Base-by-base conservation (phyloP, 2,329 filamentous ascomycete species). In the Scedosporium apiospermum region DNA sequence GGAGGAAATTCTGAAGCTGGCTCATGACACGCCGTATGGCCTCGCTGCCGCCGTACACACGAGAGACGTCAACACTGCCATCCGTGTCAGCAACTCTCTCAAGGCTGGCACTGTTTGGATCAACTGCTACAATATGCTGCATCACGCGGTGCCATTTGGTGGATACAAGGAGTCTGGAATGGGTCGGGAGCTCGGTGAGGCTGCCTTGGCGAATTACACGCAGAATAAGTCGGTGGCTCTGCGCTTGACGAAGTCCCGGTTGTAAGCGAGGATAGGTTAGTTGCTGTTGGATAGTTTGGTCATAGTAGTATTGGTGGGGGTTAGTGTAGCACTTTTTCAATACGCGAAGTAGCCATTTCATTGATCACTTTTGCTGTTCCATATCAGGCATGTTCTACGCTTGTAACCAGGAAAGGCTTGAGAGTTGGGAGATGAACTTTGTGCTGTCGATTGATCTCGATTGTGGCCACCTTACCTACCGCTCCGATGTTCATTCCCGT, bases 21-120 rank as follows among this genome's bases (percentile, higher is more conserved):
- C 84, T 67, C 95, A 96, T 81, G 80, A 86, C 77, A 88, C 85
- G 71, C 85, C 77, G 67, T 96, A 93, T 78, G 91, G 91, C 71
- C 85, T 96, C 53, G 91, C 91, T 64, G 88, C 91, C 62, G 91
- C 89, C 66, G 82, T 96, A 57, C 90, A 95, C 83, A 96, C 91
- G 70, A 87, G 77, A 68, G 86, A 92, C 77, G 80, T 96, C 73
- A 91, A 90, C 82, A 92, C 88, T 0, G 90, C 90, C 69, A 83
- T 95, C 73, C 85, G 89, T 63, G 89, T 93, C 63, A 87, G 86
- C 74, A 93, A 92, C 74, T 79, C 78, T 12, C 78, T 96, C 70
- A 83, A 83, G 73, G 91, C 91, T 41, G 91, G 88, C 65, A 84
- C 82, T 46, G 80, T 84, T 65, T 85, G 82, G 82, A 80, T 83